A percentile compares a stretch with the other conserved stretches of the same genome.
phyloP scores from a whole-genome alignment of 2,329 filamentous ascomycete species.

The Drechslerella dactyloides region DNA sequence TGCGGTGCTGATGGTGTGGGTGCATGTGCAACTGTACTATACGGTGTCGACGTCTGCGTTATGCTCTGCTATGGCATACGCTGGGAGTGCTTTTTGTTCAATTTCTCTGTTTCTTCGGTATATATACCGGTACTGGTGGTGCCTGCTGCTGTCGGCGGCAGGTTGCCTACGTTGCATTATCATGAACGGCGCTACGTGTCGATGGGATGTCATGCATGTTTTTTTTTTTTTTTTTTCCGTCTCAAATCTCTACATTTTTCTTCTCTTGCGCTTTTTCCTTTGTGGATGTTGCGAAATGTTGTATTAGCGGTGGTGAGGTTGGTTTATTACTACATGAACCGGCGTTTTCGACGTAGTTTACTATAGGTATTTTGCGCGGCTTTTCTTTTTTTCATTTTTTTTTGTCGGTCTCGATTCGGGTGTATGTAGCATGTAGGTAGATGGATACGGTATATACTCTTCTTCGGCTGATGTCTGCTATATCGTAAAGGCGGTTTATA shows the following conservation, averaged over 20 bases:
- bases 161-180: constrained; percentile 32
- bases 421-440: no score
- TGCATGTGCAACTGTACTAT: constrained; percentile 28
- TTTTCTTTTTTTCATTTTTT: constrained; percentile 7
- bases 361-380: constrained; percentile 15
- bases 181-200: constrained; percentile 43
- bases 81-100: constrained; percentile 37
- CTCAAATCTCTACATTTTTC: neutral
- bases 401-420: neutral
- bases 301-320: neutral
- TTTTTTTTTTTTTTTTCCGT: constrained; percentile 14
- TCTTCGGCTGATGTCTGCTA: no score
- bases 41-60: constrained; percentile 9
- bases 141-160: neutral
- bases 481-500: no score
- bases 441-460: no score
- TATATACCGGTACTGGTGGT: no score
- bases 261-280: constrained; percentile 2
- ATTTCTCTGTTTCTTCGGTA: constrained; percentile 24
- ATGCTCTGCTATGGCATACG: neutral
- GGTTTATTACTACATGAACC: constrained; percentile 20
- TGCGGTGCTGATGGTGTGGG: neutral
- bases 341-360: constrained; percentile 35
- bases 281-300: no score
- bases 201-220: constrained; percentile 41